A percentile compares a stretch with the other conserved stretches of the same genome.
Evolutionary conservation across 495 filamentous ascomycete genomes (phyloP).

Genomic region (Neurospora sp.): DNA sequence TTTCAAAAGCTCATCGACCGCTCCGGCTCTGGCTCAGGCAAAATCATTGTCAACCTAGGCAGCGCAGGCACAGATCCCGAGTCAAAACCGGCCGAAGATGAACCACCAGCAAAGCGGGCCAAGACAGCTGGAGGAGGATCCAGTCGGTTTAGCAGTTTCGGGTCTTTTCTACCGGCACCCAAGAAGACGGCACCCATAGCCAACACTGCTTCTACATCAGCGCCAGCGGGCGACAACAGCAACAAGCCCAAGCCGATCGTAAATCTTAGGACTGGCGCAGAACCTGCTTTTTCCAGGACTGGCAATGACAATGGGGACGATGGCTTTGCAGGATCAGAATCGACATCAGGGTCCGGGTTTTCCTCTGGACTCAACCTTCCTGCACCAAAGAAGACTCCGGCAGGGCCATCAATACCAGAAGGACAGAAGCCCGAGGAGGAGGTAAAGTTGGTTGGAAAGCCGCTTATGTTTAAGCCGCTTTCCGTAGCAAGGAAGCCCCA

Average conservation of each 20-base stretch:
- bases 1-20: constrained; percentile 72
- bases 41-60: constrained; percentile 69
- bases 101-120: constrained; percentile 62
- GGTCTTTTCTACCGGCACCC: constrained; percentile 77
- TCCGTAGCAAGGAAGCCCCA: constrained; percentile 56
- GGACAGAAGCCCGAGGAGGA: constrained; percentile 43
- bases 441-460: constrained; percentile 61
- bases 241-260: constrained; percentile 40
- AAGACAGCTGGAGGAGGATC: constrained; percentile 38
- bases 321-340: constrained; percentile 6
- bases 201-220: constrained; percentile 5
- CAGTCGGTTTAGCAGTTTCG: constrained; percentile 64
- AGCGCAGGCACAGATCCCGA: constrained; percentile 25
- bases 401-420: constrained; percentile 32
- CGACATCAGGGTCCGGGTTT: background rate
- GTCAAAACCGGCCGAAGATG: constrained; percentile 28
- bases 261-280: constrained; percentile 68
- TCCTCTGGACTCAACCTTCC: constrained; percentile 16
- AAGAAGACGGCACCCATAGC: constrained; percentile 41
- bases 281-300: constrained; percentile 65
- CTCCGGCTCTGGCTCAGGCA: constrained; percentile 50
- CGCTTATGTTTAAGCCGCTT: constrained; percentile 79
- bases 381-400: constrained; percentile 12
- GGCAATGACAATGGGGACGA: constrained; percentile 20
- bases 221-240: constrained; percentile 18